Base-by-base conservation (phyloP, 495 filamentous ascomycete genomes). In the Clohesyomyces aquaticus region DNA sequence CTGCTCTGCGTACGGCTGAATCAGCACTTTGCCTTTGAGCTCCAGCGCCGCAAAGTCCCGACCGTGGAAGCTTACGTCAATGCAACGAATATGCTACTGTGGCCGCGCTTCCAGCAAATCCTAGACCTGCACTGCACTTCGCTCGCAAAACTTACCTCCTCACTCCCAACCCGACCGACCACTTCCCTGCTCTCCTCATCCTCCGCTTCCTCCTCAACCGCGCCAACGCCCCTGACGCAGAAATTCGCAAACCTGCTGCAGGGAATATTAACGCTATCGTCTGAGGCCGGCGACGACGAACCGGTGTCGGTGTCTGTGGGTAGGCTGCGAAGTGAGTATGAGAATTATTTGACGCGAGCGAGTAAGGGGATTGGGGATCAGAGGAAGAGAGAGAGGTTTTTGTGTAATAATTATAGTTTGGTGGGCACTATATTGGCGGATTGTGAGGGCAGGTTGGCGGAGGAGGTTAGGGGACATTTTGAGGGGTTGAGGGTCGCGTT, bases 101-200 rank as follows among this genome's bases (percentile, higher is more conserved):
- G 94, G 94, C 94, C 94, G 3, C 87, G 92, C 27, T 91, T 98
- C 72, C 95, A 98, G 77, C 82, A 88, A 22, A 85, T 94, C 70
- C 96, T 98, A 87, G 91, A 96, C 68, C 80, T 85, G n/a, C 94
- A 98, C 72, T 88, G 87, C 76, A 91, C 96, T 42, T 93, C 90
- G 11, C 80, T 98, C 21, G 87, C 86, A 43, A 81, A 80, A 42
- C 78, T 81, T 51, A 80, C 84, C 12, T 72, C 80, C 8, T 78
- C 82, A 11, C 78, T 82, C 0, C 71, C 77, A 26, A 77, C 78
- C 45, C 74, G 83, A 69, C 73, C 82, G 73, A 73, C 86, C 55
- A 67, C 81, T 52, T 74, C 80, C 57, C 73, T 83, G 2, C 76
- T 85, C 2, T 85, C 87, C 1, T 76, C 88, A 38, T 77, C 84